Evolutionary conservation across 2,329 filamentous ascomycete genomes (phyloP).

Genomic region (Thelonectria olida): DNA sequence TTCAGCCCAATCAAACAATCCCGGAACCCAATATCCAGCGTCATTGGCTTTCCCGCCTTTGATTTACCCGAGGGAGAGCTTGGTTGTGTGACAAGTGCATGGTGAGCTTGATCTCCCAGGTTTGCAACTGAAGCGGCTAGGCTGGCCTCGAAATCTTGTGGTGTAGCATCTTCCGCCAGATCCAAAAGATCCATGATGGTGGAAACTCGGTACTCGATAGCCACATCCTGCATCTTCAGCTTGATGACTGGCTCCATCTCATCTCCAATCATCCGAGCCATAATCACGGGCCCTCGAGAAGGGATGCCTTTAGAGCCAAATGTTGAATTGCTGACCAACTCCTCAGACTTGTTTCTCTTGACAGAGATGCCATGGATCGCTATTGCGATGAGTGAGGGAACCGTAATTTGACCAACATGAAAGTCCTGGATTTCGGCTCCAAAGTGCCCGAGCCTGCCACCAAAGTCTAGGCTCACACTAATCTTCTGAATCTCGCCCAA

Average conservation of each 20-base stretch:
- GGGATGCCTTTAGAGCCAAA: constrained; percentile 41
- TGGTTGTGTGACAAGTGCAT: constrained; percentile 49
- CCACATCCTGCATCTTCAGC: constrained; percentile 84
- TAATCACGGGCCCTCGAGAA: constrained; percentile 66
- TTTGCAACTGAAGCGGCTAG: constrained; percentile 84
- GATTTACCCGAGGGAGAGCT: constrained; percentile 36
- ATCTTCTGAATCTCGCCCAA: constrained; percentile 73
- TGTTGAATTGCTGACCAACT: constrained; percentile 69
- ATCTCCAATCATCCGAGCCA: constrained; percentile 90
- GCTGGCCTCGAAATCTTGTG: constrained; percentile 77
- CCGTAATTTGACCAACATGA: constrained; percentile 82
- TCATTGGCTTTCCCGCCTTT: constrained; percentile 64
- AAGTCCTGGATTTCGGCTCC: constrained; percentile 67
- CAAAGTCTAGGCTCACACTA: constrained; percentile 69
- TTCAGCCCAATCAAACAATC: constrained; percentile 89
- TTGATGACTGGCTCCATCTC: constrained; percentile 94
- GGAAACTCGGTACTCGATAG: constrained; percentile 88
- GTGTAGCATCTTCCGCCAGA: constrained; percentile 71
- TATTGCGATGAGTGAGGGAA: constrained; percentile 85
- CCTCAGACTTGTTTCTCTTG: constrained; percentile 72
- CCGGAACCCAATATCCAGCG: constrained; percentile 77
- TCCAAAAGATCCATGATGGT: constrained; percentile 83
- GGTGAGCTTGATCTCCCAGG: constrained; percentile 71
- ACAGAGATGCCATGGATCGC: constrained; percentile 72
- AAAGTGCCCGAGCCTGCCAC: constrained; percentile 73